phyloP scores from a whole-genome alignment of 345 rosid species.

The Camelina laxa region DNA sequence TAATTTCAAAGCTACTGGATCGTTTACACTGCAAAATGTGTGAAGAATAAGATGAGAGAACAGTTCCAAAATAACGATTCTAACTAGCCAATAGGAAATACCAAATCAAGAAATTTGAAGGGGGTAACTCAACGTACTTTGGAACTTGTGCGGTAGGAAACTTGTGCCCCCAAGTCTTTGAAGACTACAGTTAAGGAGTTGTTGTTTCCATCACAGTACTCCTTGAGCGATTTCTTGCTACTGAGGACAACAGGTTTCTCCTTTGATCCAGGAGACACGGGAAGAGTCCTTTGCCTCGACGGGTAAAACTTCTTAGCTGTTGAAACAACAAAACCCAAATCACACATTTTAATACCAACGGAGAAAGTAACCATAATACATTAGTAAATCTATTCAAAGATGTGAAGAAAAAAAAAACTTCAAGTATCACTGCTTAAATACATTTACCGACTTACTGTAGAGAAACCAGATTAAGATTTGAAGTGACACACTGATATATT shows the following conservation, averaged over 20 bases:
- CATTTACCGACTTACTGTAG: slow-evolving; percentile 1
- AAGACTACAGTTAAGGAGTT: slow-evolving; percentile 68
- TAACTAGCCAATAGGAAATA: no score
- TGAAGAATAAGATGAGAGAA: no score
- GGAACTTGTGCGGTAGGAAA: slow-evolving; percentile 90
- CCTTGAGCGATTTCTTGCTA: slow-evolving; percentile 73
- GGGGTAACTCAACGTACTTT: no score
- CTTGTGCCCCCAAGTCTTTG: slow-evolving; percentile 96
- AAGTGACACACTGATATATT: slow-evolving; percentile 6
- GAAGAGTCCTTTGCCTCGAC: slow-evolving; percentile 94
- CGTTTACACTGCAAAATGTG: slow-evolving; percentile 93
- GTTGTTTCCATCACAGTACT: slow-evolving; percentile 69
- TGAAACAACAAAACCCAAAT: slow-evolving; percentile 5
- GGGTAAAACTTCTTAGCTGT: slow-evolving; percentile 92
- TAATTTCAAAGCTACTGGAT: slow-evolving; percentile 88
- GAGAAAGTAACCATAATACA: no score
- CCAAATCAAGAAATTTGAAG: no score
- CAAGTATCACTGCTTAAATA: no score
- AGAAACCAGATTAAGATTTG: background rate
- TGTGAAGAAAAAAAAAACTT: slow-evolving; percentile 16
- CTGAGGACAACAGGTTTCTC: slow-evolving; percentile 70
- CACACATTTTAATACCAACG: no score
- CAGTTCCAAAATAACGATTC: no score
- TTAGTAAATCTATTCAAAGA: background rate
- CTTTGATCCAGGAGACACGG: slow-evolving; percentile 73